Evolutionary conservation across 352 stramenopile genomes (phyloP).

Genomic region (Saprolegnia diclina): DNA sequence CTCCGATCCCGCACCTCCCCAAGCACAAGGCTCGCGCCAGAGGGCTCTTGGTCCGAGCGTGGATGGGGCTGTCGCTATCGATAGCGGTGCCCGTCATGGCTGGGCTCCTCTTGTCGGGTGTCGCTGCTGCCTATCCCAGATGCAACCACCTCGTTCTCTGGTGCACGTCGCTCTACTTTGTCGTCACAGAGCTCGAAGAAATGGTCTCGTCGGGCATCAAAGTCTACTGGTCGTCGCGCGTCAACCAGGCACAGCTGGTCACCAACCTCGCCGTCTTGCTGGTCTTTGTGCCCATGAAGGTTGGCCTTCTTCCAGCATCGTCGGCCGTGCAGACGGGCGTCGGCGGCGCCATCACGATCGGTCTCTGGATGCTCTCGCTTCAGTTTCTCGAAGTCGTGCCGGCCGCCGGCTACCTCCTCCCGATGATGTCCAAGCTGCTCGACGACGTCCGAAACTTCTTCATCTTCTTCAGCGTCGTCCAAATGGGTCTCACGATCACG

Average conservation of each 20-base stretch:
- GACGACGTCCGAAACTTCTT: slow-evolving; percentile 24
- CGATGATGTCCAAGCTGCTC: slow-evolving; percentile 23
- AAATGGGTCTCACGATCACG: slow-evolving; percentile 18
- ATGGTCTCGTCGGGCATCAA: background rate
- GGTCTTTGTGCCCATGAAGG: slow-evolving; percentile 22
- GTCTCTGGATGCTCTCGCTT: slow-evolving; percentile 22
- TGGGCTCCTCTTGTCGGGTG: background rate
- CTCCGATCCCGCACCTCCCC: background rate
- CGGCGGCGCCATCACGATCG: slow-evolving; percentile 18
- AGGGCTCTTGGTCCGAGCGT: background rate
- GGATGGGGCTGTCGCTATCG: background rate
- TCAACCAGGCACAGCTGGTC: slow-evolving; percentile 10
- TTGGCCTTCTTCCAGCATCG: background rate
- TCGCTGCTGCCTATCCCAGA: background rate
- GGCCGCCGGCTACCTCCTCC: slow-evolving; percentile 16
- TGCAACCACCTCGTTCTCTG: slow-evolving; percentile 15
- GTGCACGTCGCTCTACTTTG: slow-evolving; percentile 5
- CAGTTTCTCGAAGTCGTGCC: slow-evolving; percentile 26
- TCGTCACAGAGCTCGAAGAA: slow-evolving; percentile 23
- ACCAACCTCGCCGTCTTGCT: slow-evolving; percentile 11
- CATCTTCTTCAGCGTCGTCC: slow-evolving; percentile 23
- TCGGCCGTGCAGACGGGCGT: slow-evolving; percentile 15
- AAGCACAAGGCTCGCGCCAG: background rate
- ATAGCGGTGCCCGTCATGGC: background rate
- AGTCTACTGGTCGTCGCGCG: background rate